Base-by-base conservation (phyloP, 148 eudicot genomes). In the Chenopodium berlandieri region DNA sequence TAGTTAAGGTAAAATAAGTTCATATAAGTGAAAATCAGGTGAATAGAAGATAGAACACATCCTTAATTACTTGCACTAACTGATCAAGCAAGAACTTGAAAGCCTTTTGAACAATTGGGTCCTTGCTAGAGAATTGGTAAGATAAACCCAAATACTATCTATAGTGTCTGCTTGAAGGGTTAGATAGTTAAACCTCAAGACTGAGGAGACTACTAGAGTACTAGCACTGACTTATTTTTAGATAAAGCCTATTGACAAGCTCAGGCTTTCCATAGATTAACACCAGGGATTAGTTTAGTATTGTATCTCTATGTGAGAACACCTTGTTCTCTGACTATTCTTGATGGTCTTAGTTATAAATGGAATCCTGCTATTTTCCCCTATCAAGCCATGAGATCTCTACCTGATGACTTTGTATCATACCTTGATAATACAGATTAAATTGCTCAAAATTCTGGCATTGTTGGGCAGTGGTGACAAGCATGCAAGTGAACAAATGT, bases 391-490 rank as follows among this genome's bases (percentile, higher is more conserved):
- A 22, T 9, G 2, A 46, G 13, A 0, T 14, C 46, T n/a, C 54
- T 20, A 44, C 8, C 32, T 44, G 58, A 73, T 44, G 58, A 73
- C 8, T 64, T 75, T 50, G 46, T 73, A 23, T 40, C 34, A 31
- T 60, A 37, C 60, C 12, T 22, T 82, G 63, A 71, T 83, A 67
- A 65, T 85, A 84, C 94, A 97, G 99, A 92, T 97, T 82, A 97
- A 91, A 85, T 86, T 97, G 90, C 91, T 97, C 86, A 97, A 97
- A 89, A 91, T 94, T 84, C 87, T 97, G 76, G 92, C 95, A 74
- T 60, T 96, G 77, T 85, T 96, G 83, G 99, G 98, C 66, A 85
- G 83, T 82, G 98, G 98, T 86, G 99, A 97, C 91, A 97, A 94
- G 89, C 87, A 91, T 83, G 91, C 97, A 63, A 97, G 98, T 86